Evolutionary conservation across 306 rosid species (phyloP), one percentile per base, ranked within the genome.

Genomic region (Cicer chorassanicum): DNA sequence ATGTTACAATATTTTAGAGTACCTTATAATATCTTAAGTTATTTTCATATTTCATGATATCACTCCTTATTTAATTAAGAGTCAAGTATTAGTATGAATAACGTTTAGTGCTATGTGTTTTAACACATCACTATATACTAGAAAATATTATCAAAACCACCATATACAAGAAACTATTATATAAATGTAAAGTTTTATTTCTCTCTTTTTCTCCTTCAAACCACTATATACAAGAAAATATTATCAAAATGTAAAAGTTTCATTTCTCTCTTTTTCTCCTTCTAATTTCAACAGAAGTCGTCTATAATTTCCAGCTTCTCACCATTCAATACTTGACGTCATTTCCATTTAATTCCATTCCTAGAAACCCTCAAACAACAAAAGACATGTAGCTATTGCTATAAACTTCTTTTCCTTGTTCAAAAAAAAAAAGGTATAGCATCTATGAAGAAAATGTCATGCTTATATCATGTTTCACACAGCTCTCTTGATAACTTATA

Each of bases 301-400:
- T 69, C 42, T 39, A 39, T 48, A 43, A 48, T 48, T 18, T 60
- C 76, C 70, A 60, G 54, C 24, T 49, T 54, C 15, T 18, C 19
- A 57, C 63, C 8, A 77, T 16, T 68, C 63, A 68, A 59, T 55
- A 76, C 12, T 54, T 24, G 6, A 50, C 36, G 9, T n/a, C 36
- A 60, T 61, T 62, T 70, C 19, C 59, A 70, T 49, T 29, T 70
- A 78, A 73, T 40, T 62, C 21, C 14, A 70, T 61, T 21, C 40
- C 21, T 3, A 13, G 18, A 39, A 78, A 62, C 34, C 76, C 55
- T 39, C 55, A 60, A 49, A 7, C n/a, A 61, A 60, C 15, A 46
- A 13, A 29, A 29, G 34, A 29, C 34, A 29, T 29, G 34, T 29
- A 29, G 36, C 36, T 29, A 29, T 29, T 3, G 36, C 36, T 29